These are phyloP conservation scores for Cetradonia linearis DNA, from an alignment of 495 filamentous ascomycete species.

Conservation along the genomic window DNA sequence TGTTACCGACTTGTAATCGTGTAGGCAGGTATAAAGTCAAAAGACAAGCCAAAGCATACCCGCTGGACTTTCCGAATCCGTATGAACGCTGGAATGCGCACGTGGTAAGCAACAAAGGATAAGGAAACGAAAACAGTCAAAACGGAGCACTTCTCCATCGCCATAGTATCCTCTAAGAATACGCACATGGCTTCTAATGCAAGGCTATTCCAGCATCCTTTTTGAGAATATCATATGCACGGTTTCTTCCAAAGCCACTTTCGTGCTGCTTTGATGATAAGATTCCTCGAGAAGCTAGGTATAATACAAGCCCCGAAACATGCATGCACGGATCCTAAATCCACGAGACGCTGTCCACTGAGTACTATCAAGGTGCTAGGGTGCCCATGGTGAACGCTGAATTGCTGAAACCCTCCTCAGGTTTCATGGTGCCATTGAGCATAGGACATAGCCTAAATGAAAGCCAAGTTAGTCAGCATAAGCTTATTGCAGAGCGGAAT, in stretches of 20 bases:
- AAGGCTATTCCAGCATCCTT: not conserved
- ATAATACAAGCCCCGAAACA: not conserved
- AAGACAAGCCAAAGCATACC: not conserved
- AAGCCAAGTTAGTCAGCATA: slow-evolving; percentile 24
- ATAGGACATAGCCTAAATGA: slow-evolving; percentile 67
- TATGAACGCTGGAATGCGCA: not conserved
- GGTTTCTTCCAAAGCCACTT: not conserved
- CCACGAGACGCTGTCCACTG: not conserved
- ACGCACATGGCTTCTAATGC: not conserved
- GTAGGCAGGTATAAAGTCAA: not conserved
- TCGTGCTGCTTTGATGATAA: not conserved
- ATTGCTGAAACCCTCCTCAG: slow-evolving; percentile 49
- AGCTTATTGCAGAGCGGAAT: not conserved
- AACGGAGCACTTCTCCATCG: not conserved
- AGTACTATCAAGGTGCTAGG: slow-evolving; percentile 21
- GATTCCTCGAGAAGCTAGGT: not conserved
- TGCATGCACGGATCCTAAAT: not conserved
- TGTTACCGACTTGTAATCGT: not conserved
- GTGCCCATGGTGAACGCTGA: slow-evolving; percentile 46
- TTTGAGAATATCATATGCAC: not conserved
- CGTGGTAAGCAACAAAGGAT: not conserved
- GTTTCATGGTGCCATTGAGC: slow-evolving; percentile 76
- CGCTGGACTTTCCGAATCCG: not conserved
- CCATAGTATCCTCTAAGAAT: not conserved
- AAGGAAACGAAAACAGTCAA: too few species aligned